A percentile compares a stretch with the other conserved stretches of the same genome.
Conservation (phyloP, 805 yeast species). For the Cyberlindnera suaveolens region DNA sequence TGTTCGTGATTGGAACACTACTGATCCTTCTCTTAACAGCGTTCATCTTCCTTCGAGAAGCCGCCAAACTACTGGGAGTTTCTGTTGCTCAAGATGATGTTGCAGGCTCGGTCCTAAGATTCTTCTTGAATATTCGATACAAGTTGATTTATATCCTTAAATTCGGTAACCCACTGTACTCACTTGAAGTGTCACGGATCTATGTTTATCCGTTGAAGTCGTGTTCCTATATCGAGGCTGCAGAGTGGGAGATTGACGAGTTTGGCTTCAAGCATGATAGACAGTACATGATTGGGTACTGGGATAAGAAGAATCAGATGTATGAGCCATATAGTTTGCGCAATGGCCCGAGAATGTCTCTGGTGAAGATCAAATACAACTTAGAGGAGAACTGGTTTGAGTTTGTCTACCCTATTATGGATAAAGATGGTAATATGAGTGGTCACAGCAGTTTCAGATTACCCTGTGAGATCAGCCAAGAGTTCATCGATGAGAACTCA, state of each 20-base stretch:
- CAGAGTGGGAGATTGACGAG: slow-evolving; percentile 17
- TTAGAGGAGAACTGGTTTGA: slow-evolving; percentile 16
- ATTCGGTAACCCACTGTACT: slow-evolving; percentile 2
- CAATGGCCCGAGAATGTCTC: slow-evolving; percentile 10
- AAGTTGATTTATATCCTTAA: slow-evolving; percentile 8
- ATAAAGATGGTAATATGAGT: slow-evolving; percentile 1
- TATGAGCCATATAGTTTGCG: slow-evolving; percentile 15
- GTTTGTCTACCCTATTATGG: slow-evolving; percentile 15
- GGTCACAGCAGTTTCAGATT: slow-evolving; percentile 10
- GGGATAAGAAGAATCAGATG: slow-evolving; percentile 10
- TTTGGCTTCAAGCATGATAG: slow-evolving; percentile 19
- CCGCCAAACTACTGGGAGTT: background rate
- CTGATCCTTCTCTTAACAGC: slow-evolving; percentile 1
- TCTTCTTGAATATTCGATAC: slow-evolving; percentile 11
- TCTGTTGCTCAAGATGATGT: slow-evolving; percentile 2
- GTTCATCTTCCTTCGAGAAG: slow-evolving; percentile 1
- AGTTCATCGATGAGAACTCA: slow-evolving; percentile 11
- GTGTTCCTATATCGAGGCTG: slow-evolving; percentile 6
- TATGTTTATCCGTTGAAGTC: slow-evolving; percentile 18
- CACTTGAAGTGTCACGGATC: slow-evolving; percentile 9
- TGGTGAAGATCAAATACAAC: slow-evolving; percentile 11
- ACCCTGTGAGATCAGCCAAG: slow-evolving; percentile 14
- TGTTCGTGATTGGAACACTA: slow-evolving; percentile 1
- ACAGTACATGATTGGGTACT: slow-evolving; percentile 17
- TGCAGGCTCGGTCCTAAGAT: slow-evolving; percentile 1